Base-by-base conservation (phyloP, 2,329 filamentous ascomycete genomes). In the Lasiodiplodia gonubiensis region DNA sequence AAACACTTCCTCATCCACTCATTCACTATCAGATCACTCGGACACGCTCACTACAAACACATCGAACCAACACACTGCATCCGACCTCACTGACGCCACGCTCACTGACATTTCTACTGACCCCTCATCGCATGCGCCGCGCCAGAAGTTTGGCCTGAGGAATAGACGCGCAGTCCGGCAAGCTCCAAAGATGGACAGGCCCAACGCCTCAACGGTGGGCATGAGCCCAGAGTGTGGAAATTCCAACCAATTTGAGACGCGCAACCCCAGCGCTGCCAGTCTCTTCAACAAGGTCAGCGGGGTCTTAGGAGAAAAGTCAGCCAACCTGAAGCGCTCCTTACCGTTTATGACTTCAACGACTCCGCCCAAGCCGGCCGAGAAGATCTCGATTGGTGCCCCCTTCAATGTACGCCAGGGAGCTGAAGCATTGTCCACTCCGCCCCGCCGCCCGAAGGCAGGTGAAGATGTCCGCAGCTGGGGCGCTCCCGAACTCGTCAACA, bases 391-490 rank as follows among this genome's bases (percentile, higher is more conserved):
- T 10, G 46, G 59, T 18, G 59, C 59, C 23, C 59, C 59, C 1
- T 63, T 37, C 10, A n/a, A 51, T 14, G 42, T 37, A 4, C 59
- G 59, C 27, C 27, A 51, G 46, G 46, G 53, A 14, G 33, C 18
- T 18, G 35, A n/a, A 16, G 53, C 53, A 18, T 23, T 35, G 46
- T 23, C 27, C 1, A 37, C 27, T 6, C 42, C 59, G 5, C 59
- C 59, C n/a, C 59, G 46, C 6, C 59, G 14, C 4, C 59, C 59
- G 4, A 35, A 63, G 27, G n/a, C 42, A 23, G 59, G 59, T 51
- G 59, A 63, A 14, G 59, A 48, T 25, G 30, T 18, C 6, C 59
- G 59, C n/a, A 21, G 23, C n/a, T 63, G 59, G 59, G 59, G 59
- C 12, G 11, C 18, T 6, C 27, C 30, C 7, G 59, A 63, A 6